Evolutionary conservation across 768 basidiomycete genomes (phyloP).

Genomic region (Mycena indigotica): DNA sequence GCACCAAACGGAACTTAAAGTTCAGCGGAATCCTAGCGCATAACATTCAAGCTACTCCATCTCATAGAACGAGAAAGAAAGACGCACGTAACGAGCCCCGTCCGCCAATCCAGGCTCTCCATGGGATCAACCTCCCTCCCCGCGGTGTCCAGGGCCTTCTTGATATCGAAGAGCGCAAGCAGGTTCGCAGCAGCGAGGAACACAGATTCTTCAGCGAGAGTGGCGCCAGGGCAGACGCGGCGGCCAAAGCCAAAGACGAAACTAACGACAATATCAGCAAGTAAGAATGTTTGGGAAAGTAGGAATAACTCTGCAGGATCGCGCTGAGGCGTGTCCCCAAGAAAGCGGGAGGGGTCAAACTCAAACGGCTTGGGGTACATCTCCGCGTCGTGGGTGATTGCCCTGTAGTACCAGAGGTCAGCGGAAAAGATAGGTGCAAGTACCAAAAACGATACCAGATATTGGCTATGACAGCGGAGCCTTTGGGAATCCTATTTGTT

Average conservation of each 20-base stretch:
- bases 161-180: constrained; percentile 31
- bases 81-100: background rate
- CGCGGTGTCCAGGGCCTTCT: constrained; percentile 22
- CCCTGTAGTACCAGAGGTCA: constrained; percentile 25
- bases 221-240: constrained; percentile 24
- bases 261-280: background rate
- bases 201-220: constrained; percentile 30
- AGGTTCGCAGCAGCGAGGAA: constrained; percentile 30
- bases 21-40: background rate
- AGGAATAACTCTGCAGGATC: constrained; percentile 28
- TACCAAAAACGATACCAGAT: constrained; percentile 27
- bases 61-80: background rate
- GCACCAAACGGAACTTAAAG: background rate
- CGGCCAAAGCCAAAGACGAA: constrained; percentile 22
- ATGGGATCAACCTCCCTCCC: constrained; percentile 27
- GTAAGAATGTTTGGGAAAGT: background rate
- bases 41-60: background rate
- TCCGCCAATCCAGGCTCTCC: background rate
- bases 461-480: constrained; percentile 33
- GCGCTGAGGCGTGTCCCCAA: constrained; percentile 24
- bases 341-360: constrained; percentile 35
- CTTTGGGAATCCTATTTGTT: constrained; percentile 32
- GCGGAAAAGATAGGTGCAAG: background rate
- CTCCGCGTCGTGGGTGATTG: constrained; percentile 36
- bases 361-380: constrained; percentile 34